Percentiles rank a stretch among this genome's conserved stretches.
These are phyloP conservation scores for Pyricularia grisea DNA, from an alignment of 2,329 filamentous ascomycete species.

Conservation along the genomic window DNA sequence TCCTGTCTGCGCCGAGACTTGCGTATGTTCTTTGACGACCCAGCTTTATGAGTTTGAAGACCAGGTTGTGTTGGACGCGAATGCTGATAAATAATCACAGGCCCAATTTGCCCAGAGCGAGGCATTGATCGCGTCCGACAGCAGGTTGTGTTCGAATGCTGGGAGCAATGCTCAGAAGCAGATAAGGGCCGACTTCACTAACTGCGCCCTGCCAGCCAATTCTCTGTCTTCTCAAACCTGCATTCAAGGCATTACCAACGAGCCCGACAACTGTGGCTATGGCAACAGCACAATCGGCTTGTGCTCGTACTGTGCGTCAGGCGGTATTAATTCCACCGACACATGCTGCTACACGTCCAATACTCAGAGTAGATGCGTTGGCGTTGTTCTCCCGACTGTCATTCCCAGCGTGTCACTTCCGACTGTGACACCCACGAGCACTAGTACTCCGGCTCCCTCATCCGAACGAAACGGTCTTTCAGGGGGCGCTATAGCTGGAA, in stretches of 20 bases:
- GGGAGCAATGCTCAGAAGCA: slow-evolving; percentile 58
- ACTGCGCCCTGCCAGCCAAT: slow-evolving; percentile 74
- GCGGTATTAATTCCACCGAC: slow-evolving; percentile 84
- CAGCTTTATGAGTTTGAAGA: background rate
- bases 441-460: slow-evolving; percentile 16
- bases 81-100: slow-evolving; percentile 25
- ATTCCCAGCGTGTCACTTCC: slow-evolving; percentile 57
- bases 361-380: slow-evolving; percentile 61
- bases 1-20: slow-evolving; percentile 83
- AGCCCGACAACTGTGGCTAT: slow-evolving; percentile 82
- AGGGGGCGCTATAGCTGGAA: slow-evolving; percentile 83
- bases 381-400: slow-evolving; percentile 70
- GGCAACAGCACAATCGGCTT: slow-evolving; percentile 61
- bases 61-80: background rate
- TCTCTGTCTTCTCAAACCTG: slow-evolving; percentile 66
- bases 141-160: slow-evolving; percentile 59
- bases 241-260: slow-evolving; percentile 68
- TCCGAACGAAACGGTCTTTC: slow-evolving; percentile 41
- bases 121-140: slow-evolving; percentile 70
- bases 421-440: slow-evolving; percentile 29
- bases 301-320: slow-evolving; percentile 77
- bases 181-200: slow-evolving; percentile 86
- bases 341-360: slow-evolving; percentile 85
- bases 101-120: slow-evolving; percentile 83
- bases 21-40: slow-evolving; percentile 41